phyloP scores from a whole-genome alignment of 352 stramenopile genomes.

The Phytophthora agathidicida region DNA sequence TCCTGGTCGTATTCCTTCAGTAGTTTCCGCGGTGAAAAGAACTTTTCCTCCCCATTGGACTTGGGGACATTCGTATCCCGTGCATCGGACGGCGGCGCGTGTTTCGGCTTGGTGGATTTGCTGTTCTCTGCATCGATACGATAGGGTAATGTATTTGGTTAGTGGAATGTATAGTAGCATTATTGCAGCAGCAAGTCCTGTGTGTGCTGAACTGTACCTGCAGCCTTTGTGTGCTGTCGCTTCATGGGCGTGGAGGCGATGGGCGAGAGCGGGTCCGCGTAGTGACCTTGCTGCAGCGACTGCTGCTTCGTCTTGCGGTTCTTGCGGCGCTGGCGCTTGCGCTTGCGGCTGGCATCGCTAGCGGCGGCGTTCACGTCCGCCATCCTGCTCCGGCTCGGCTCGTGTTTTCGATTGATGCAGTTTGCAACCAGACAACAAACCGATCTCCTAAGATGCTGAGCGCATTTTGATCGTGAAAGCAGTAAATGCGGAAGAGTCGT shows the following conservation, averaged over 20 bases:
- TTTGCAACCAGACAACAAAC: constrained; percentile 28
- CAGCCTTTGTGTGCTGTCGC: constrained; percentile 56
- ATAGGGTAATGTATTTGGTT: neutral
- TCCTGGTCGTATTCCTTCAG: constrained; percentile 56
- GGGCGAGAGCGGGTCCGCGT: constrained; percentile 78
- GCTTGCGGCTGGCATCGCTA: constrained; percentile 34
- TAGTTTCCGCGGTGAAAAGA: constrained; percentile 73
- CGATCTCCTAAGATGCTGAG: constrained; percentile 7
- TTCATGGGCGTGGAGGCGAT: constrained; percentile 89
- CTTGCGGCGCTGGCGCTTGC: constrained; percentile 41
- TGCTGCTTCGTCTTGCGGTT: constrained; percentile 30
- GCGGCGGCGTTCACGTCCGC: constrained; percentile 6
- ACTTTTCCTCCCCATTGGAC: constrained; percentile 44
- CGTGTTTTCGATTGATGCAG: constrained; percentile 15
- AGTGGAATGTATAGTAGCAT: neutral
- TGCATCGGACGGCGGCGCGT: constrained; percentile 11
- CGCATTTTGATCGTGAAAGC: neutral
- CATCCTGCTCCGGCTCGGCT: constrained; percentile 14
- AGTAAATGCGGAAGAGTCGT: neutral
- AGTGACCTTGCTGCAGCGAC: constrained; percentile 51
- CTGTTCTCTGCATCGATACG: constrained; percentile 38
- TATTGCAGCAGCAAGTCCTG: neutral
- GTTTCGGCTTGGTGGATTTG: constrained; percentile 57
- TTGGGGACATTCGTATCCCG: constrained; percentile 22
- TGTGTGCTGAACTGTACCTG: constrained; percentile 33